Percentiles rank a stretch among this genome's conserved stretches.
Conservation (phyloP, 345 rosid species). For the Draba incana region DNA sequence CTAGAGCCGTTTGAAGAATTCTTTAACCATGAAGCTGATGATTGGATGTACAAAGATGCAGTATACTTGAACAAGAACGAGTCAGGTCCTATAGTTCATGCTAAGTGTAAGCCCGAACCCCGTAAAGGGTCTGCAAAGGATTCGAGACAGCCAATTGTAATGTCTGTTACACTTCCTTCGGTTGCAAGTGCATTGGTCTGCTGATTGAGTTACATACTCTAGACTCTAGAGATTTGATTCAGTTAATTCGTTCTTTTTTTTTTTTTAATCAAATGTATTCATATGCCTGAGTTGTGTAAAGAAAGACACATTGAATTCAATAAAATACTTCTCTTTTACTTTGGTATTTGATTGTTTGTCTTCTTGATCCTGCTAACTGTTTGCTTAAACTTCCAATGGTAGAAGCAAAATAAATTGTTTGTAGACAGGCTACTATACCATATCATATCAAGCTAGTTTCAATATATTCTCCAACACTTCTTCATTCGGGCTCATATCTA, state of each 20-base stretch:
- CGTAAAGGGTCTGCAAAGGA: background rate
- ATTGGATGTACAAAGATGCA: conserved; percentile 54
- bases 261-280: conserved; percentile 2
- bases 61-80: conserved; percentile 29
- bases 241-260: background rate
- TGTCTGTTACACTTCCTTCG: conserved; percentile 6
- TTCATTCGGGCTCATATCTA: background rate
- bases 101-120: conserved; percentile 59
- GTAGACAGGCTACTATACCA: background rate
- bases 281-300: conserved; percentile 14
- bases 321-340: background rate
- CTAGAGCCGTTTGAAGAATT: conserved; percentile 51
- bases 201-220: conserved; percentile 4
- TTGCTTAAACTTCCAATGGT: background rate
- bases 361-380: background rate
- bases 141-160: background rate
- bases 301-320: background rate
- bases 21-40: conserved; percentile 50
- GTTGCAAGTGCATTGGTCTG: conserved; percentile 20
- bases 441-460: too few relatives aligned
- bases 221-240: conserved; percentile 5
- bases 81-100: conserved; percentile 77
- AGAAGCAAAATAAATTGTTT: background rate
- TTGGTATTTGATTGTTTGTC: background rate
- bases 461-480: background rate